These are phyloP conservation scores for Epicoccum nigrum DNA, from an alignment of 2,329 filamentous ascomycete species.

Conservation along the genomic window DNA sequence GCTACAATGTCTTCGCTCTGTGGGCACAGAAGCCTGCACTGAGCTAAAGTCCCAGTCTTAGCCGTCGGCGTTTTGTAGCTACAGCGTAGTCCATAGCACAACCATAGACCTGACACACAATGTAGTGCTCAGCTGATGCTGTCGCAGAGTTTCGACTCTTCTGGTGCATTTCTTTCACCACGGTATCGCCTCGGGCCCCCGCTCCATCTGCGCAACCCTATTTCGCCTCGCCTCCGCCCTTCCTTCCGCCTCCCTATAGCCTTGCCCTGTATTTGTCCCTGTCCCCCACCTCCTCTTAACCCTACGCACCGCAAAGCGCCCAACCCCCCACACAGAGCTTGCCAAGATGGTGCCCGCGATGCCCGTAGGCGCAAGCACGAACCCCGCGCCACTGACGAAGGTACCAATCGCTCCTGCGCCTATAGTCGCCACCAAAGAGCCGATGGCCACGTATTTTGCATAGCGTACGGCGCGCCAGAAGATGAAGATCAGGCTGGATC, in stretches of 20 bases:
- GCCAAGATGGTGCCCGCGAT: slow-evolving; percentile 47
- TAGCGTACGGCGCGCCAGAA: slow-evolving; percentile 53
- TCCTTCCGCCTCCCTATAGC: slow-evolving; percentile 24
- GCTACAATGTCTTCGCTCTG: background rate
- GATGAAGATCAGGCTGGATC: slow-evolving; percentile 49
- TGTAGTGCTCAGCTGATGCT: too few species aligned
- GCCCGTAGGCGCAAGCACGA: slow-evolving; percentile 52
- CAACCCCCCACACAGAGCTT: slow-evolving; percentile 49
- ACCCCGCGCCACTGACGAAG: slow-evolving; percentile 48
- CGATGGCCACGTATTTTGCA: slow-evolving; percentile 53
- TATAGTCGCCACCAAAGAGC: slow-evolving; percentile 48
- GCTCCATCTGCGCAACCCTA: slow-evolving; percentile 15
- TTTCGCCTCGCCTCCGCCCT: slow-evolving; percentile 21
- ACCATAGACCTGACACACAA: too few species aligned
- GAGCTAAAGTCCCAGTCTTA: too few species aligned
- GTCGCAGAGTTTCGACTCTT: too few species aligned
- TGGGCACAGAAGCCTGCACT: background rate
- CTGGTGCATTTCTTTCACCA: slow-evolving; percentile 25
- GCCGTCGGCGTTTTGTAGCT: too few species aligned
- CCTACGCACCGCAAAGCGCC: slow-evolving; percentile 44
- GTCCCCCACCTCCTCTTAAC: slow-evolving; percentile 37
- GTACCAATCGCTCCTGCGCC: slow-evolving; percentile 47
- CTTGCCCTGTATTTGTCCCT: slow-evolving; percentile 27
- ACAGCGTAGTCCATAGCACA: too few species aligned
- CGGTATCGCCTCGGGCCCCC: slow-evolving; percentile 28